Evolutionary conservation across 345 rosid species (phyloP), one percentile per base, ranked within the genome.

Genomic region (Erodium maritimum): DNA sequence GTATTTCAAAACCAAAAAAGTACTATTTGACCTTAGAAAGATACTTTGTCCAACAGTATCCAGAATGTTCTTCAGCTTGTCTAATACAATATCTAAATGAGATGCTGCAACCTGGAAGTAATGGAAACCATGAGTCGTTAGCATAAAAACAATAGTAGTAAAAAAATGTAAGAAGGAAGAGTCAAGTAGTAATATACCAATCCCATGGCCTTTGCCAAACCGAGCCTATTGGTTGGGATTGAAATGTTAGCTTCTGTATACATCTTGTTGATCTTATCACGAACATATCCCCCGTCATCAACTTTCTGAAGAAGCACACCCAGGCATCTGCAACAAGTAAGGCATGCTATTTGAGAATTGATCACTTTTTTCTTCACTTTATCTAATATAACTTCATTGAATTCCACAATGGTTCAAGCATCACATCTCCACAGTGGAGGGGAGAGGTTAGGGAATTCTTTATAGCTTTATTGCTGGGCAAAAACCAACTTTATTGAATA

Each of bases 181-280:
- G 53, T 62, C 60, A 16, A 66, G 61, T 56, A 58, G 59, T 25
- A 57, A 67, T 17, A 45, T 88, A 91, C 98, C 98, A 91, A 71
- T 69, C 98, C 98, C 82, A 91, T 91, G 63, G 93, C 98, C 77
- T 91, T 86, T 59, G 98, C 98, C 69, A 91, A 72, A 77, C 98
- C 98, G 75, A 88, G 96, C 72, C 96, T 84, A 66, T 91, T 91
- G 67, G 79, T 63, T 19, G 96, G 95, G 79, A 82, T 84, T 61
- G 88, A 55, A 50, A 88, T 91, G 64, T 86, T 80, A 56, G 96
- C 85, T 55, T 91, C 96, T 67, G 72, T 71, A 70, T 88, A 86
- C 86, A 91, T 91, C 95, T 82, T 86, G 62, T 82, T 88, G 69
- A 91, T 91, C 81, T 83, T 91, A 17, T 75, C 82, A 65, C 69